phyloP scores from a whole-genome alignment of 2,329 filamentous ascomycete genomes.

The Cercospora beticola region DNA sequence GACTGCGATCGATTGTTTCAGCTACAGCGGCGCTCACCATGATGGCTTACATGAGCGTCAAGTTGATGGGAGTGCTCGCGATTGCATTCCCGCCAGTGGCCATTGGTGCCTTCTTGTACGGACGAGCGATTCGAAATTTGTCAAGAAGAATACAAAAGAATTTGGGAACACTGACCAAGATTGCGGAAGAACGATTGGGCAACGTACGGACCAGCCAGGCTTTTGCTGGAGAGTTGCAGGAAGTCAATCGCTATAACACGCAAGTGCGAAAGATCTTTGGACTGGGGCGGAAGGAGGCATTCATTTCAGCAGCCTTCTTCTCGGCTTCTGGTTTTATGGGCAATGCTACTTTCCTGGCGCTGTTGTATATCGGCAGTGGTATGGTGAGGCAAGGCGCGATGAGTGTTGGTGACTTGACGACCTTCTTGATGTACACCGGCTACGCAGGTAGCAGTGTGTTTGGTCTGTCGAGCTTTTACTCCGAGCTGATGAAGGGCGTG shows the following conservation, averaged over 20 bases:
- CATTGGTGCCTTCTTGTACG: conserved; percentile 87
- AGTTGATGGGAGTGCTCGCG: conserved; percentile 81
- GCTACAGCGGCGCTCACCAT: conserved; percentile 84
- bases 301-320: conserved; percentile 91
- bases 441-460: conserved; percentile 85
- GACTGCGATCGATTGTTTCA: conserved; percentile 85
- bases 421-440: conserved; percentile 97
- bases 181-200: conserved; percentile 94
- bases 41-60: conserved; percentile 94
- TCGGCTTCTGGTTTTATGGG: conserved; percentile 82
- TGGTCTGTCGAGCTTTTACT: conserved; percentile 93
- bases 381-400: conserved; percentile 86
- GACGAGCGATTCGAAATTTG: conserved; percentile 80
- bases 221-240: conserved; percentile 88
- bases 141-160: conserved; percentile 94
- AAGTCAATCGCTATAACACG: conserved; percentile 85
- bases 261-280: conserved; percentile 91
- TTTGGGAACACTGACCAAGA: conserved; percentile 88
- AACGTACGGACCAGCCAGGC: conserved; percentile 97
- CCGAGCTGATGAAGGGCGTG: conserved; percentile 97
- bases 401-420: conserved; percentile 87
- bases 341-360: conserved; percentile 90
- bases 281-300: conserved; percentile 80
- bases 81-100: conserved; percentile 90
- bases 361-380: conserved; percentile 85